Evolutionary conservation across 2,329 filamentous ascomycete species (phyloP), one percentile per base, ranked within the genome.

Genomic region (Cercospora sp.): DNA sequence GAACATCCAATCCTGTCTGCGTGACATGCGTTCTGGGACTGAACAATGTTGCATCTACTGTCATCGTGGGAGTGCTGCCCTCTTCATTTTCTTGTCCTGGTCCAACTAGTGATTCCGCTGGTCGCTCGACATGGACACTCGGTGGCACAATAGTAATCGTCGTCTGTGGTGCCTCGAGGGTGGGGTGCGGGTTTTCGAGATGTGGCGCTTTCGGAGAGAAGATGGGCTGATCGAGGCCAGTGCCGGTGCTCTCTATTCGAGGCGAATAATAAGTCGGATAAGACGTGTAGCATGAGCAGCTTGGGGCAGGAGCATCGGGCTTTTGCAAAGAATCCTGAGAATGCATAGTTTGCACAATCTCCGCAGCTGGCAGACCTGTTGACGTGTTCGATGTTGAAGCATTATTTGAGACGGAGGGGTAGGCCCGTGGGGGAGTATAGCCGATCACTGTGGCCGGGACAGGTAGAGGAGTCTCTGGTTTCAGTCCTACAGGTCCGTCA

Each of bases 21-120:
- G 58, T 61, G 23, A 66, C 36, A 39, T 61, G 57, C 57, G 45
- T 55, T 8, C 57, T 66, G 1, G 57, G 64, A n/a, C 57, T 61
- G 33, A 61, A 66, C 20, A 53, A 26, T 9, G 64, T 61, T 10
- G 31, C 26, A 30, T 42, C 64, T 51, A 23, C 39, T 6, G 53
- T 58, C 23, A 10, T 58, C 28, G 26, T 26, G 4, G 53, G 13
- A 18, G 26, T 23, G 20, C 45, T 51, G 20, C 45, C 26, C 53
- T 58, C 20, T 26, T 31, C 53, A 16, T 30, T 16, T 5, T 7
- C 53, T 13, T 58, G 53, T 31, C 53, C 53, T 58, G 53, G 26
- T 20, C 13, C 53, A 16, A n/a, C 53, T 4, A 18, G 7, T 31
- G 53, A 58, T 5, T 33, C 30, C 53, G 26, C 23, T 20, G 53